phyloP scores from a whole-genome alignment of 2,329 filamentous ascomycete genomes.

The Teratosphaeria destructans region DNA sequence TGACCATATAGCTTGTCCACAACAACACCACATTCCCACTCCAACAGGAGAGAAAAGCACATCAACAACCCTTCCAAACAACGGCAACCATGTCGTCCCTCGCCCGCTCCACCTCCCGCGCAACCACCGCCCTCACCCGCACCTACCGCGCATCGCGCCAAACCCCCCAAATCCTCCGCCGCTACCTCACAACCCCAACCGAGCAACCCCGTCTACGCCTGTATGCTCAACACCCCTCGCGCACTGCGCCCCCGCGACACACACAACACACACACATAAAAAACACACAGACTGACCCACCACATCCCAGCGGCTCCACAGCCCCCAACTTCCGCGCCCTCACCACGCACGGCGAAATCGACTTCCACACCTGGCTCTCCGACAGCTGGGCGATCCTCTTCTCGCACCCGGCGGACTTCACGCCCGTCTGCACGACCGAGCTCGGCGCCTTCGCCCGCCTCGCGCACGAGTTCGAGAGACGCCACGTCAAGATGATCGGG shows the following conservation, averaged over 20 bases:
- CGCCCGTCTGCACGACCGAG: slow-evolving; percentile 91
- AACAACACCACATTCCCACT: neutral
- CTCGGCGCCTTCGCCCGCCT: slow-evolving; percentile 87
- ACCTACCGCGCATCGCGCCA: slow-evolving; percentile 10
- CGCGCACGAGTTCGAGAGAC: slow-evolving; percentile 75
- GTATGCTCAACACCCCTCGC: neutral
- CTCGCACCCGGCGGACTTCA: slow-evolving; percentile 80
- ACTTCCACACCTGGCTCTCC: slow-evolving; percentile 43
- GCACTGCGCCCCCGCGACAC: neutral
- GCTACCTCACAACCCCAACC: slow-evolving; percentile 27
- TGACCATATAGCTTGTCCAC: neutral
- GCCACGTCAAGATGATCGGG: slow-evolving; percentile 83
- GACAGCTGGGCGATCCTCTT: slow-evolving; percentile 74
- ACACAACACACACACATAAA: neutral
- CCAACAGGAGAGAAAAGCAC: neutral
- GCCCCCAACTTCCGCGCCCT: slow-evolving; percentile 79
- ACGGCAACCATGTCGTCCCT: slow-evolving; percentile 5
- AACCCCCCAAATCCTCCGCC: slow-evolving; percentile 25
- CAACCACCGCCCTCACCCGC: slow-evolving; percentile 6
- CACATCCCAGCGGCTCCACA: slow-evolving; percentile 27
- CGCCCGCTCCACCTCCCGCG: slow-evolving; percentile 11
- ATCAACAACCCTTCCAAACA: neutral
- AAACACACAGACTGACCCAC: neutral
- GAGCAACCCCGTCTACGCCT: slow-evolving; percentile 33
- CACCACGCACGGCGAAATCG: slow-evolving; percentile 61